A percentile compares a stretch with the other conserved stretches of the same genome.
Evolutionary conservation across 2,329 filamentous ascomycete species (phyloP).

Genomic region (Pseudogymnoascus sp.): DNA sequence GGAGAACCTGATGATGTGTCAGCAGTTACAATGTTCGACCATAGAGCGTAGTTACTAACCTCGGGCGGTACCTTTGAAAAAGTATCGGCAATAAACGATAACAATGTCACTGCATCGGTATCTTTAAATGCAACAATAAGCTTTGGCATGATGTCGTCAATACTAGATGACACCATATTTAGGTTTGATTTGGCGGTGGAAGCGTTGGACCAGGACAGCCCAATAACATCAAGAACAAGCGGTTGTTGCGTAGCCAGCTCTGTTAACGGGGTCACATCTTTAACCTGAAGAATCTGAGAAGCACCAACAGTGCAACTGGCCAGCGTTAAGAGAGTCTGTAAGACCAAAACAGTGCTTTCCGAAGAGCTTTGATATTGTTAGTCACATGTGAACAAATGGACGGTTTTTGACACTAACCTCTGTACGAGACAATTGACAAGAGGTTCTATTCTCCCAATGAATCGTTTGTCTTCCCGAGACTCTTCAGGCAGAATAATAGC

Average conservation of each 20-base stretch:
- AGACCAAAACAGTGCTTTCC: constrained; percentile 42
- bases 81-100: constrained; percentile 47
- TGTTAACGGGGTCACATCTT: constrained; percentile 46
- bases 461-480: constrained; percentile 35
- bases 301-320: constrained; percentile 45
- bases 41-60: constrained; percentile 30
- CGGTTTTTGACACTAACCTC: constrained; percentile 34
- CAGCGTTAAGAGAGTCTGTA: constrained; percentile 50
- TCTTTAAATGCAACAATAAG: constrained; percentile 46
- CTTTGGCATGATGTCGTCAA: constrained; percentile 39
- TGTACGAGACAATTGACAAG: constrained; percentile 45
- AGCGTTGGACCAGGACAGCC: constrained; percentile 48
- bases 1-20: constrained; percentile 34
- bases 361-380: constrained; percentile 33
- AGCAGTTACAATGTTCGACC: background rate
- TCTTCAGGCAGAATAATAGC: constrained; percentile 45
- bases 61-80: constrained; percentile 40
- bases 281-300: constrained; percentile 36
- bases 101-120: constrained; percentile 51
- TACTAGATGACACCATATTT: constrained; percentile 29
- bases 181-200: constrained; percentile 26
- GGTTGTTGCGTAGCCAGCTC: constrained; percentile 48
- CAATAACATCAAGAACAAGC: constrained; percentile 46
- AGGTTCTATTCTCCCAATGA: constrained; percentile 44
- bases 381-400: constrained; percentile 11